Evolutionary conservation across 257 asterid genomes (phyloP).

Genomic region (Salvia hispanica): DNA sequence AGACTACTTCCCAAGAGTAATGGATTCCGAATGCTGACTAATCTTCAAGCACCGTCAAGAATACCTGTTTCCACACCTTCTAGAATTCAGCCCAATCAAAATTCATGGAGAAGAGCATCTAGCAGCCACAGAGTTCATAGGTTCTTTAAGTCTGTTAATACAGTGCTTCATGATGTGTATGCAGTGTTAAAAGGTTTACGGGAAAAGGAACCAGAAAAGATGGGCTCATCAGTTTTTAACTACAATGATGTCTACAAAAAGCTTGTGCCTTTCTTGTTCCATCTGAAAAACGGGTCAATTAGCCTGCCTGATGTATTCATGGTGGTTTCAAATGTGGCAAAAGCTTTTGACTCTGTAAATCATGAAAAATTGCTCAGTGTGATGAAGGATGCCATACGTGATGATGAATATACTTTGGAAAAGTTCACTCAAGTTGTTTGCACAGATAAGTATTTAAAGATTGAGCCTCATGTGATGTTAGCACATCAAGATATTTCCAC

Average conservation of each 20-base stretch:
- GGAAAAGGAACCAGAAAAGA: conserved; percentile 56
- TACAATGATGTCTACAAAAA: conserved; percentile 76
- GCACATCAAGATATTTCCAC: conserved; percentile 37
- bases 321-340: conserved; percentile 80
- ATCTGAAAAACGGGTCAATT: conserved; percentile 45
- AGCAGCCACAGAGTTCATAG: conserved; percentile 26
- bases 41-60: conserved; percentile 75
- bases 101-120: conserved; percentile 27
- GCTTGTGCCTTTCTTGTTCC: conserved; percentile 62
- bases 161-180: conserved; percentile 64
- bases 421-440: conserved; percentile 55
- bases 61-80: conserved; percentile 37
- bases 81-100: conserved; percentile 27
- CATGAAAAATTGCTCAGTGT: conserved; percentile 73
- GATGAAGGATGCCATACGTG: conserved; percentile 57
- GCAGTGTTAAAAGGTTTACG: conserved; percentile 60
- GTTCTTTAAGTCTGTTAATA: conserved; percentile 63
- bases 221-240: conserved; percentile 87
- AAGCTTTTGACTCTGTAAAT: conserved; percentile 80
- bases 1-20: conserved; percentile 69
- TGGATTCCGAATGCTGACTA: conserved; percentile 79
- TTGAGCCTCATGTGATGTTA: conserved; percentile 43
- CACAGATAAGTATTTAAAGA: conserved; percentile 52
- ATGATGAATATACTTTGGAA: conserved; percentile 56
- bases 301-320: conserved; percentile 53